Conservation (phyloP, 2,329 filamentous ascomycete species). For the Albophoma yamanashiensis region DNA sequence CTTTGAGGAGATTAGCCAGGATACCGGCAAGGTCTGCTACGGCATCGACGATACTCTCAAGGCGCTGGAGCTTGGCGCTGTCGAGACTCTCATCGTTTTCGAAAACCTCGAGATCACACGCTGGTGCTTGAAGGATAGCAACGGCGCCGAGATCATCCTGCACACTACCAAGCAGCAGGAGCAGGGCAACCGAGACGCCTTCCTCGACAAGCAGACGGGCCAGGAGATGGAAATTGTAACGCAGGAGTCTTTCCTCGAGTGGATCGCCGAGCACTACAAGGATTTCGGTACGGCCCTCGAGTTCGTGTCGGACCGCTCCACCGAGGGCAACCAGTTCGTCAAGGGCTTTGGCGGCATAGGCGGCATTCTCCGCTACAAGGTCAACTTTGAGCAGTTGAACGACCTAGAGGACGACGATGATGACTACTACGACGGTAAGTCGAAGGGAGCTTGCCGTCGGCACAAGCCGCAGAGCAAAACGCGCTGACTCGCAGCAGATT, state of each 20-base stretch:
- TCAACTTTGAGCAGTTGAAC: slow-evolving; percentile 98
- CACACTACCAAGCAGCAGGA: slow-evolving; percentile 81
- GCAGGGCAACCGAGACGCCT: slow-evolving; percentile 60
- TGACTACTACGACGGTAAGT: slow-evolving; percentile 70
- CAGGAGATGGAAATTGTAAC: slow-evolving; percentile 94
- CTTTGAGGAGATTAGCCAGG: slow-evolving; percentile 98
- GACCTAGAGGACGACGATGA: slow-evolving; percentile 91
- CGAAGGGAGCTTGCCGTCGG: background rate
- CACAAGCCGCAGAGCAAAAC: slow-evolving; percentile 37
- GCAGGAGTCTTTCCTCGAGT: slow-evolving; percentile 92
- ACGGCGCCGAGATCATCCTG: slow-evolving; percentile 61
- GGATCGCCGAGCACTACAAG: slow-evolving; percentile 97
- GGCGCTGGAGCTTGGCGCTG: slow-evolving; percentile 88
- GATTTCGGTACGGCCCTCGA: slow-evolving; percentile 93
- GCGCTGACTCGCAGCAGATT: slow-evolving; percentile 45
- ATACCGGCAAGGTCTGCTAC: slow-evolving; percentile 94
- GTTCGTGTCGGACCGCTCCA: slow-evolving; percentile 95
- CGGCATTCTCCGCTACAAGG: slow-evolving; percentile 95
- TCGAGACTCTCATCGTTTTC: slow-evolving; percentile 90
- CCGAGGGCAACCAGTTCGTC: slow-evolving; percentile 98
- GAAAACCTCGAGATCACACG: slow-evolving; percentile 94
- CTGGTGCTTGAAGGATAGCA: slow-evolving; percentile 76
- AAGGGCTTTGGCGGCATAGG: slow-evolving; percentile 99
- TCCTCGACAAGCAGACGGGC: slow-evolving; percentile 91
- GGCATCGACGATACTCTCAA: slow-evolving; percentile 97